phyloP scores from a whole-genome alignment of 2,329 filamentous ascomycete genomes.

The Colletotrichum costaricense region DNA sequence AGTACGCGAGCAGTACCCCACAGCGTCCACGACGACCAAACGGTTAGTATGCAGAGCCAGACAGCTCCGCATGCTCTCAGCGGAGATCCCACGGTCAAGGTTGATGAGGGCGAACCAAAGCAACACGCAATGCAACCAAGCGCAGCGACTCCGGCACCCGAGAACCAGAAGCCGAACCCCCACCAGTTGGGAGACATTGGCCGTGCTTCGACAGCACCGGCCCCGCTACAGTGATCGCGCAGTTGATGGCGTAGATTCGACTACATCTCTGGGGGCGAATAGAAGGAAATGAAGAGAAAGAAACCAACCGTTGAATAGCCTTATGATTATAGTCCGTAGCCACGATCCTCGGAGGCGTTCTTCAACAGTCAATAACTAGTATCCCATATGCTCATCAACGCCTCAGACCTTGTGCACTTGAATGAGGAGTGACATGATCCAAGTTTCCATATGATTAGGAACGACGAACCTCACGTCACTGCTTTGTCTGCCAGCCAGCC shows the following conservation, averaged over 20 bases:
- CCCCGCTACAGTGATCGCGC: background rate
- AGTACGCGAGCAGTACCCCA: background rate
- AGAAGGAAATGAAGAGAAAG: background rate
- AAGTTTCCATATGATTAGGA: background rate
- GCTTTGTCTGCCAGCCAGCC: background rate
- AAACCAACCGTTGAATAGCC: background rate
- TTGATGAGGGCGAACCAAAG: background rate
- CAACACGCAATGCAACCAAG: background rate
- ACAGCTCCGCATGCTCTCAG: background rate
- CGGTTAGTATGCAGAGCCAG: background rate
- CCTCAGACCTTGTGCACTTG: background rate
- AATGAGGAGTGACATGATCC: background rate
- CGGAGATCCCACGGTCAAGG: background rate
- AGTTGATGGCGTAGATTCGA: background rate
- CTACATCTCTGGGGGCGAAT: background rate
- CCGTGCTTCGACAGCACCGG: constrained; percentile 1
- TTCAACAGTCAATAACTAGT: background rate
- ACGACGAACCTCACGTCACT: background rate
- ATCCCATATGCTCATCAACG: background rate
- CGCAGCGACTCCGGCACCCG: background rate
- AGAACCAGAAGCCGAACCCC: background rate
- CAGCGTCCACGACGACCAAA: constrained; percentile 12
- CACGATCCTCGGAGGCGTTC: background rate
- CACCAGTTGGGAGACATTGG: background rate
- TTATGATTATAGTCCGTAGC: constrained; percentile 11